These are phyloP conservation scores for Trichoderma hamatum DNA, from an alignment of 2,329 filamentous ascomycete genomes.

Conservation along the genomic window DNA sequence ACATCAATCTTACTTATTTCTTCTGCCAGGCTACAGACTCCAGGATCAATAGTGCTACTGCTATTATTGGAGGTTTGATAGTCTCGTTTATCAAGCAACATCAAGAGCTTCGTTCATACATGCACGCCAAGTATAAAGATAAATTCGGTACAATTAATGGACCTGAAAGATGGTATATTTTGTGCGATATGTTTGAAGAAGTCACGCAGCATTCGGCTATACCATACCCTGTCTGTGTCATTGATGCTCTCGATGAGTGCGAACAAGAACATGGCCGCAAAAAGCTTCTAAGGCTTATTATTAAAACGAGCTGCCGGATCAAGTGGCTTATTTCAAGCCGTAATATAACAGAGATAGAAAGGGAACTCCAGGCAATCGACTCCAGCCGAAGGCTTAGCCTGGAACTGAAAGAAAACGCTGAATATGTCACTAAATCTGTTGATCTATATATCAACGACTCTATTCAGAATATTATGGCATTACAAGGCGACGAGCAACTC, in stretches of 20 bases:
- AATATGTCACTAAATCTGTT: not conserved
- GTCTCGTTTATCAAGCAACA: slow-evolving; percentile 43
- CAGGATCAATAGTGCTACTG: slow-evolving; percentile 43
- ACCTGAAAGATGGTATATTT: slow-evolving; percentile 40
- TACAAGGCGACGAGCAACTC: not conserved
- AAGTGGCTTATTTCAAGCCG: slow-evolving; percentile 23
- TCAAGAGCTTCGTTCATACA: slow-evolving; percentile 38
- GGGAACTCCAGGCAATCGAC: not conserved
- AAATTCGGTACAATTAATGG: slow-evolving; percentile 44
- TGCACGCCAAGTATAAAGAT: slow-evolving; percentile 39
- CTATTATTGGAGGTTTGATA: slow-evolving; percentile 48
- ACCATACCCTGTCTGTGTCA: slow-evolving; percentile 44
- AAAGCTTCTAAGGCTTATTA: slow-evolving; percentile 44
- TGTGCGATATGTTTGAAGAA: slow-evolving; percentile 43
- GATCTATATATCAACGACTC: not conserved
- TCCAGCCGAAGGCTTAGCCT: not conserved
- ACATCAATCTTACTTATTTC: slow-evolving; percentile 26
- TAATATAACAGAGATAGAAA: slow-evolving; percentile 6
- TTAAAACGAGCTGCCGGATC: slow-evolving; percentile 28
- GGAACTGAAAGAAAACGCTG: not conserved
- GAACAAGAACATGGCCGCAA: slow-evolving; percentile 34
- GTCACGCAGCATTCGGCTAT: slow-evolving; percentile 41
- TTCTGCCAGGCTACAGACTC: slow-evolving; percentile 32
- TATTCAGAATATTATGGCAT: not conserved
- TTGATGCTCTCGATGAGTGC: slow-evolving; percentile 45